phyloP scores from a whole-genome alignment of 805 yeast genomes.

The Saccharomycopsis selenospora region DNA sequence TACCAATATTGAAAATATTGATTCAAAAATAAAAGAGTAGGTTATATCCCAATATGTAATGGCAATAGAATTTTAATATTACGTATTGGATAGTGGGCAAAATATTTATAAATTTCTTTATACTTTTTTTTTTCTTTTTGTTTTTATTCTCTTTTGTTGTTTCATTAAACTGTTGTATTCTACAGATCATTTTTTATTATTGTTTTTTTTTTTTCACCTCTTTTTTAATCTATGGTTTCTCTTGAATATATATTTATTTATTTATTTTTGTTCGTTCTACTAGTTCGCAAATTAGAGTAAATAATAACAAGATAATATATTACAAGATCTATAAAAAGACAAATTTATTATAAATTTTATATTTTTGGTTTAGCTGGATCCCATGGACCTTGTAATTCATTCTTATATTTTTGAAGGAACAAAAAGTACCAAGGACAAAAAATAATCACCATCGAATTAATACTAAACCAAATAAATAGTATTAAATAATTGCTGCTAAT shows the following conservation, averaged over 20 bases:
- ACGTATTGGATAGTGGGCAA: too few species aligned
- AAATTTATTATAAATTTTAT: too few species aligned
- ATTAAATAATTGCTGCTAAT: constrained; percentile 30
- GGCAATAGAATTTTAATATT: too few species aligned
- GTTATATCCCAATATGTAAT: too few species aligned
- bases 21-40: not conserved
- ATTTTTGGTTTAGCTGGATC: constrained; percentile 67
- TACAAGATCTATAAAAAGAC: too few species aligned
- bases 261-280: too few species aligned
- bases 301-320: too few species aligned
- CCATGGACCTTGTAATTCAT: constrained; percentile 90
- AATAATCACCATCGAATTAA: constrained; percentile 43
- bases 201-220: not conserved
- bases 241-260: constrained; percentile 1
- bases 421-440: constrained; percentile 66
- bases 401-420: constrained; percentile 68
- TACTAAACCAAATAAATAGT: constrained; percentile 42
- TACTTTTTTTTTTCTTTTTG: not conserved
- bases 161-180: too few species aligned
- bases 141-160: not conserved
- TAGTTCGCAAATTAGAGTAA: too few species aligned
- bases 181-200: not conserved
- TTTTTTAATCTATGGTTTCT: not conserved
- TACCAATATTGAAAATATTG: constrained; percentile 1
- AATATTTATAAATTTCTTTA: too few species aligned